Evolutionary conservation across 2,329 filamentous ascomycete genomes (phyloP).

Genomic region (Bipolaris oryzae): DNA sequence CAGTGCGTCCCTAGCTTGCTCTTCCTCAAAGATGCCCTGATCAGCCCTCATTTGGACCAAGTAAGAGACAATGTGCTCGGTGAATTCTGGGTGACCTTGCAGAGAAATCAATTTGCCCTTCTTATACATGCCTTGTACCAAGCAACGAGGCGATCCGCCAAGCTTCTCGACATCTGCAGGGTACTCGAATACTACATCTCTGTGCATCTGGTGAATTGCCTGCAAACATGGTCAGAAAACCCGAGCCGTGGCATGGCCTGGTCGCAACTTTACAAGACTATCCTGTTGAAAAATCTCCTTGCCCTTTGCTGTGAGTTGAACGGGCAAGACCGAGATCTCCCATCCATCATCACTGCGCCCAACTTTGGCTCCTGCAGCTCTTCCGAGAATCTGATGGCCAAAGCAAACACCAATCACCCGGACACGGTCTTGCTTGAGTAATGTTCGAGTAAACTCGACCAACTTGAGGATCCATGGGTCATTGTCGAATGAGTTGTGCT

Average conservation of each 20-base stretch:
- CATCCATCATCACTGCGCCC: slow-evolving; percentile 72
- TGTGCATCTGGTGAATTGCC: slow-evolving; percentile 85
- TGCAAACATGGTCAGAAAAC: slow-evolving; percentile 38
- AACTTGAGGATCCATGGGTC: slow-evolving; percentile 78
- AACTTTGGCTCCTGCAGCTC: slow-evolving; percentile 72
- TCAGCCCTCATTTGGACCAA: slow-evolving; percentile 69
- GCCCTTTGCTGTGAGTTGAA: slow-evolving; percentile 71
- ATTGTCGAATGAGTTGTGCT: slow-evolving; percentile 74
- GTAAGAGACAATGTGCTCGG: slow-evolving; percentile 70
- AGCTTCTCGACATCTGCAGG: slow-evolving; percentile 68
- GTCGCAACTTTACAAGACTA: slow-evolving; percentile 58
- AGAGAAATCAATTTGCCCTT: slow-evolving; percentile 72
- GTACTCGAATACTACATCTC: slow-evolving; percentile 71
- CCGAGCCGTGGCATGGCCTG: not conserved
- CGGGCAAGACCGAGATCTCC: slow-evolving; percentile 77
- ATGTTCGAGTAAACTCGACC: slow-evolving; percentile 68
- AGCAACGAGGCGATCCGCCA: slow-evolving; percentile 69
- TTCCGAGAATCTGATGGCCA: slow-evolving; percentile 82
- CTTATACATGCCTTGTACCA: slow-evolving; percentile 79
- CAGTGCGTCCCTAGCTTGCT: slow-evolving; percentile 71
- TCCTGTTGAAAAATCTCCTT: slow-evolving; percentile 73
- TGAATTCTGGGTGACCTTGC: slow-evolving; percentile 89
- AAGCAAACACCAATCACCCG: slow-evolving; percentile 83
- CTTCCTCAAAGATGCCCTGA: slow-evolving; percentile 72
- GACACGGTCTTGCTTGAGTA: slow-evolving; percentile 67